Percentiles rank a stretch among this genome's conserved stretches.
Evolutionary conservation across 2,329 filamentous ascomycete species (phyloP).

Genomic region (Fusarium tricinctum): DNA sequence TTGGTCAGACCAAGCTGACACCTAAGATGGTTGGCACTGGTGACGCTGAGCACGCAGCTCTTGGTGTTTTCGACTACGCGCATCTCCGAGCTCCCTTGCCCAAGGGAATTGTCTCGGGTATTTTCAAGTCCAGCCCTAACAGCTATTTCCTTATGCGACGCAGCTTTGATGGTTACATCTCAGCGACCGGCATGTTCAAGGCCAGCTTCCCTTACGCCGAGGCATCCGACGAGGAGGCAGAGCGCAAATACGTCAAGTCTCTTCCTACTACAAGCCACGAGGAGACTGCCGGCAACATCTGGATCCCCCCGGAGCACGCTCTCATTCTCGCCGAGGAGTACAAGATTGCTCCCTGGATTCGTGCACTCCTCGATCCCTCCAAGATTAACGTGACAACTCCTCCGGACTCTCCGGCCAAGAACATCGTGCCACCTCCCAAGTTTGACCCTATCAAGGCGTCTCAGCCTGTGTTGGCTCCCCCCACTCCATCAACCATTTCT

Average conservation of each 20-base stretch:
- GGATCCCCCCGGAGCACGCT: constrained; percentile 89
- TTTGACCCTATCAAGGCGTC: constrained; percentile 70
- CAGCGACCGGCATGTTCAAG: constrained; percentile 93
- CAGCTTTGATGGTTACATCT: constrained; percentile 86
- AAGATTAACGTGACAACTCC: constrained; percentile 75
- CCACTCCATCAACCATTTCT: constrained; percentile 62
- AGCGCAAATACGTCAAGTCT: constrained; percentile 87
- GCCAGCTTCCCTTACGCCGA: constrained; percentile 86
- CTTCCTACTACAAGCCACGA: constrained; percentile 85
- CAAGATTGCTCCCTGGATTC: constrained; percentile 86
- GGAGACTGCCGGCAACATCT: constrained; percentile 96
- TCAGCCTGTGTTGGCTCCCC: constrained; percentile 62
- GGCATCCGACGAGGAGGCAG: constrained; percentile 77
- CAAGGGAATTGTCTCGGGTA: constrained; percentile 90
- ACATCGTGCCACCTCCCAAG: constrained; percentile 84
- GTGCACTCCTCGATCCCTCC: constrained; percentile 89
- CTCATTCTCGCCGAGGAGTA: constrained; percentile 90
- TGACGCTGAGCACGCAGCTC: constrained; percentile 78
- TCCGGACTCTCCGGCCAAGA: constrained; percentile 77
- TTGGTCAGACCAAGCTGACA: constrained; percentile 92
- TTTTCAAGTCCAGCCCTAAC: constrained; percentile 89
- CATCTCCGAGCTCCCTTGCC: constrained; percentile 93
- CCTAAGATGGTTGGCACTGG: constrained; percentile 84
- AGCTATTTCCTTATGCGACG: constrained; percentile 98
- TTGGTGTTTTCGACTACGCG: constrained; percentile 94